Evolutionary conservation across 2,329 filamentous ascomycete genomes (phyloP).

Genomic region (Neospermospora avenae): DNA sequence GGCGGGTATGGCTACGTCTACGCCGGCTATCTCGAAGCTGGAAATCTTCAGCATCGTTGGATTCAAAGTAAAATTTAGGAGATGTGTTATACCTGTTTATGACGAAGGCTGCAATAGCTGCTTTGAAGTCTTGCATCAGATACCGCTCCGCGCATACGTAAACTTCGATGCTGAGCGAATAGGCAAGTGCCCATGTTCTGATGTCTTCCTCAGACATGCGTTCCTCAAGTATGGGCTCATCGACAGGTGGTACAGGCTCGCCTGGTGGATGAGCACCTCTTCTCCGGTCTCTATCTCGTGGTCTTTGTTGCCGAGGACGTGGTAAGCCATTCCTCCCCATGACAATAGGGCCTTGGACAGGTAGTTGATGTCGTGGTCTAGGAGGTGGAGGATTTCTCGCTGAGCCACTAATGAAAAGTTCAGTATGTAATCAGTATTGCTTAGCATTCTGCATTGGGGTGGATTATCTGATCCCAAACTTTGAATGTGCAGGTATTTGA

Average conservation of each 20-base stretch:
- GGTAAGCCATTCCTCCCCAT: slow-evolving; percentile 20
- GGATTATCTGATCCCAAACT: no score
- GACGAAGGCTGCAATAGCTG: slow-evolving; percentile 40
- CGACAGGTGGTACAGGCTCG: slow-evolving; percentile 11
- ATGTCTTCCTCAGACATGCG: slow-evolving; percentile 43
- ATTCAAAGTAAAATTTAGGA: not conserved
- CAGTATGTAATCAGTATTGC: no score
- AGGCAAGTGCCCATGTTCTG: slow-evolving; percentile 46
- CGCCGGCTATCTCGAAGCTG: slow-evolving; percentile 34
- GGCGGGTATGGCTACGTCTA: slow-evolving; percentile 30
- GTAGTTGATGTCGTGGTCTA: slow-evolving; percentile 21
- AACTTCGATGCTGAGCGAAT: slow-evolving; percentile 46
- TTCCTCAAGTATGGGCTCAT: slow-evolving; percentile 22
- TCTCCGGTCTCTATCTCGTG: slow-evolving; percentile 21
- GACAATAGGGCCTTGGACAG: slow-evolving; percentile 21
- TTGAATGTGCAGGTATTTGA: no score
- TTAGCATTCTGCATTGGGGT: no score
- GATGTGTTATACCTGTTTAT: slow-evolving; percentile 37
- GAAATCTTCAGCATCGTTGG: not conserved
- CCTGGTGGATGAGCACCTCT: slow-evolving; percentile 21
- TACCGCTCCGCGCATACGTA: slow-evolving; percentile 49
- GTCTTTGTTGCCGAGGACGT: slow-evolving; percentile 11
- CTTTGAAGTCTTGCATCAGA: slow-evolving; percentile 45
- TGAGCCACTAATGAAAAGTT: slow-evolving; percentile 28
- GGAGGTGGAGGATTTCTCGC: slow-evolving; percentile 32